Evolutionary conservation across 1,284 basidiomycete species (phyloP).

Genomic region (Microbotryum silenes-acaulis): DNA sequence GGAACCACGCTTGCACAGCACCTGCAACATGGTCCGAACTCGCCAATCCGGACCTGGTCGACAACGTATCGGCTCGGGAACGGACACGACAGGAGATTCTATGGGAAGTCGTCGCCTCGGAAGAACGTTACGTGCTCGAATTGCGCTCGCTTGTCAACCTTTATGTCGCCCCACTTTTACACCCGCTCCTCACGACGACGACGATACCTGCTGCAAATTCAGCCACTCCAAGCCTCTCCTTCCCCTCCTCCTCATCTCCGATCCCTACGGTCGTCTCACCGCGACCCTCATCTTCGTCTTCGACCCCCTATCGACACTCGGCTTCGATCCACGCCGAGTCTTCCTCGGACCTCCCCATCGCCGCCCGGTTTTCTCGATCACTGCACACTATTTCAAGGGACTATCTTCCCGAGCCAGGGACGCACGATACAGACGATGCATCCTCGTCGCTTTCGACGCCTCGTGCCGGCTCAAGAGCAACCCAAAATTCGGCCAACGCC

Average conservation of each 20-base stretch:
- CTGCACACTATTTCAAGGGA: too few species aligned
- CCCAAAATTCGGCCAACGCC: too few species aligned
- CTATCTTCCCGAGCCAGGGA: too few species aligned
- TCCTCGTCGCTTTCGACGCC: too few species aligned
- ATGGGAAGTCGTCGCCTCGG: slow-evolving; percentile 95
- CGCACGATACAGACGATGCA: too few species aligned
- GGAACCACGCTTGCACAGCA: slow-evolving; percentile 4
- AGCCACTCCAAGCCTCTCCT: slow-evolving; percentile 27
- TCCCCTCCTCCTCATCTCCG: slow-evolving; percentile 31
- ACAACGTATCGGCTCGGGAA: slow-evolving; percentile 84
- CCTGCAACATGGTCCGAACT: slow-evolving; percentile 91
- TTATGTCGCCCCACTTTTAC: slow-evolving; percentile 81
- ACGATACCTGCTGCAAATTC: slow-evolving; percentile 48
- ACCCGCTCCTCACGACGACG: slow-evolving; percentile 51
- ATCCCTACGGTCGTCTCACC: slow-evolving; percentile 24
- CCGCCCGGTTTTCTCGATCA: slow-evolving; percentile 59
- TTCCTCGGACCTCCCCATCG: slow-evolving; percentile 68
- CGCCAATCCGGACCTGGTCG: slow-evolving; percentile 88
- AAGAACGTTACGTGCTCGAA: slow-evolving; percentile 91
- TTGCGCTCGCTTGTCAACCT: slow-evolving; percentile 84
- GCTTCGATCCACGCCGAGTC: slow-evolving; percentile 54
- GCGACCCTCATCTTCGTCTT: slow-evolving; percentile 11
- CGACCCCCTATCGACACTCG: slow-evolving; percentile 16
- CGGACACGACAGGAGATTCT: slow-evolving; percentile 92
- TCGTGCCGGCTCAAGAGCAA: too few species aligned